Evolutionary conservation across 305 asterid genomes (phyloP), one percentile per base, ranked within the genome.

Genomic region (Rubia occidens): DNA sequence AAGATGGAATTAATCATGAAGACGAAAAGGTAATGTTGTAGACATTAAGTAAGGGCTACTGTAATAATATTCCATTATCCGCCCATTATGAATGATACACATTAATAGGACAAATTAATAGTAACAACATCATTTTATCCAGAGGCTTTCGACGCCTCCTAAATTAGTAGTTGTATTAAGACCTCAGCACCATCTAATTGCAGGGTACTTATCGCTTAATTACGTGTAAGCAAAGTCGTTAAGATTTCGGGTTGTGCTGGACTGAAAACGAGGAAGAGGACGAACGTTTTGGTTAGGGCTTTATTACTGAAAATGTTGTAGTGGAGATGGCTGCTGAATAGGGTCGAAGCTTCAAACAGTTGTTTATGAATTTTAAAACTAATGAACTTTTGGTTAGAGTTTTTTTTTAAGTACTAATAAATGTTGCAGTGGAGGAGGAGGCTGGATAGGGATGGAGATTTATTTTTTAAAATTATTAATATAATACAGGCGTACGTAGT

Each of bases 271-370:
- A 54, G 44, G 65, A 24, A 42, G 44, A 26, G 6, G 60, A 26
- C 49, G 21, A 58, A 66, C 9, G 61, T 56, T 72, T 66, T 44
- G 59, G 67, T 72, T 7, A 20, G 43, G 20, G 42, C 44, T 70
- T 72, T 2, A 39, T 5, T 43, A 15, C 51, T 44, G 44, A 17
- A 55, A 56, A 66, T 43, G 67, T 17, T 29, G 26, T 29, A 17
- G 44, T 65, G 59, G 39, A 55, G 35, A 45, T 64, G 66, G 60
- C 32, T 26, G 60, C 67, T 18, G 26, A 26, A 29, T n/a, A 29
- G 51, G 67, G 32, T 11, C 15, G 32, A 72, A 26, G n/a, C 63
- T 58, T 56, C 20, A 51, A 51, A 15, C 15, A 51, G 2, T 51
- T 51, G 17, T 51, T 51, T 4, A 51, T 51, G 9, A 15, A 49